These are phyloP conservation scores for Aspergillus conjunctus DNA, from an alignment of 495 filamentous ascomycete species.

Conservation along the genomic window DNA sequence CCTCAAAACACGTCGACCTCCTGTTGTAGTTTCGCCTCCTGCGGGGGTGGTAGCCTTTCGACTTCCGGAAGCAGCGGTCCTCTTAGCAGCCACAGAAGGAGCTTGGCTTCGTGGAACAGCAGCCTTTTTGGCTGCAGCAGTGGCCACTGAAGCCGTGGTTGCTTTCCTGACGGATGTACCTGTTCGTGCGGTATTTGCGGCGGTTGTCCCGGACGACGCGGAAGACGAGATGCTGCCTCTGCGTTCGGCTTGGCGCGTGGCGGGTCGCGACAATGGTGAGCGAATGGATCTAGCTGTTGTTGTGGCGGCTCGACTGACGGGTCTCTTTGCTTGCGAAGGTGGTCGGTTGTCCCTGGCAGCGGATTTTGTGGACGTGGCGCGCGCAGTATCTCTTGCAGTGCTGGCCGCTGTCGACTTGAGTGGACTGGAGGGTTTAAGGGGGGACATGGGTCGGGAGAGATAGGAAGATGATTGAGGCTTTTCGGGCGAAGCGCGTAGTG, in stretches of 20 bases:
- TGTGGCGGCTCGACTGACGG: conserved; percentile 32
- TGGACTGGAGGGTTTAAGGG: conserved; percentile 54
- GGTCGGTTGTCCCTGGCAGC: conserved; percentile 23
- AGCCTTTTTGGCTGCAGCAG: conserved; percentile 47
- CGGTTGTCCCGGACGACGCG: conserved; percentile 56
- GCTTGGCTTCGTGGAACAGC: conserved; percentile 36
- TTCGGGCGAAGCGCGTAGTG: conserved; percentile 48
- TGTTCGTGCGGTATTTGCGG: conserved; percentile 57
- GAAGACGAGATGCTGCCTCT: conserved; percentile 42
- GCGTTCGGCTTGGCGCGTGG: conserved; percentile 49
- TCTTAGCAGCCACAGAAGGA: conserved; percentile 43
- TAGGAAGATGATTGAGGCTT: conserved; percentile 51
- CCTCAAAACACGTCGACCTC: conserved; percentile 48
- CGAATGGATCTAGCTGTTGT: conserved; percentile 33
- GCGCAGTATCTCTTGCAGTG: conserved; percentile 21
- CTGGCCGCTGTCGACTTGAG: conserved; percentile 48
- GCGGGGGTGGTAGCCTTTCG: conserved; percentile 42
- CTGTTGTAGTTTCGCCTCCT: conserved; percentile 36
- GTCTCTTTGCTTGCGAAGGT: conserved; percentile 37
- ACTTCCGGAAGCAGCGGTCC: conserved; percentile 32
- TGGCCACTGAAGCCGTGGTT: conserved; percentile 47
- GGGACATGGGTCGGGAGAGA: conserved; percentile 55
- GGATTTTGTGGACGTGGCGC: conserved; percentile 28
- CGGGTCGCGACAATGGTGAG: conserved; percentile 41
- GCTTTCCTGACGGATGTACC: conserved; percentile 50